Evolutionary conservation across 2,329 filamentous ascomycete genomes (phyloP), one percentile per base, ranked within the genome.

Genomic region (Botrytis squamosa): DNA sequence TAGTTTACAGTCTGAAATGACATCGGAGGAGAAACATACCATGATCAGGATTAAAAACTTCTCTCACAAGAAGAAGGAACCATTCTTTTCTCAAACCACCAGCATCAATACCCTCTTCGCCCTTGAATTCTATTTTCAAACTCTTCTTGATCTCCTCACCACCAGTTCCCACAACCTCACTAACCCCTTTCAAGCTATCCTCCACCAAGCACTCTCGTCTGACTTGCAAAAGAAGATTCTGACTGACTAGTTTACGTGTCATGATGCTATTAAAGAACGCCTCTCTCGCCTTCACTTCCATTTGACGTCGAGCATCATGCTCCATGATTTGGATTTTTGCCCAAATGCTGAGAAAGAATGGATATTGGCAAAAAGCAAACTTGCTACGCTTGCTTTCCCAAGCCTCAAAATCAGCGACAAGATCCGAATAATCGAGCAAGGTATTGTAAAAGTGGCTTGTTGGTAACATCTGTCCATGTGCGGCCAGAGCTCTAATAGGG

Each of bases 41-140:
- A 84, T 97, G 92, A 77, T 95, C 90, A 5, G 94, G 94, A 79
- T 97, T 94, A 83, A 97, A 97, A 46, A 98, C 91, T 80, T 98
- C 95, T 77, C 94, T 88, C 67, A 96, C 91, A 36, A 98, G 87
- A 74, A 97, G 87, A 69, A 97, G 84, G 80, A 98, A 98, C 95
- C 95, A 98, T 83, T 98, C 95, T 82, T 98, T 98, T 73, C 94
- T 90, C 72, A 97, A 85, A 0, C 95, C 95, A 55, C 95, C 95
- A 7, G 92, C 94, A 83, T 98, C 95, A 69, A 97, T 90, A 7
- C 95, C 95, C 82, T 98, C 95, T 83, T 98, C 95, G 46, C 93
- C 94, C 46, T 88, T 86, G 78, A 98, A 98, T 74, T 92, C 90
- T 74, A 98, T 96, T 29, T 92, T 90, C 42, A 98, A 84, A 0